Conservation (phyloP, 352 stramenopile species). For the Globisporangium yorkense region DNA sequence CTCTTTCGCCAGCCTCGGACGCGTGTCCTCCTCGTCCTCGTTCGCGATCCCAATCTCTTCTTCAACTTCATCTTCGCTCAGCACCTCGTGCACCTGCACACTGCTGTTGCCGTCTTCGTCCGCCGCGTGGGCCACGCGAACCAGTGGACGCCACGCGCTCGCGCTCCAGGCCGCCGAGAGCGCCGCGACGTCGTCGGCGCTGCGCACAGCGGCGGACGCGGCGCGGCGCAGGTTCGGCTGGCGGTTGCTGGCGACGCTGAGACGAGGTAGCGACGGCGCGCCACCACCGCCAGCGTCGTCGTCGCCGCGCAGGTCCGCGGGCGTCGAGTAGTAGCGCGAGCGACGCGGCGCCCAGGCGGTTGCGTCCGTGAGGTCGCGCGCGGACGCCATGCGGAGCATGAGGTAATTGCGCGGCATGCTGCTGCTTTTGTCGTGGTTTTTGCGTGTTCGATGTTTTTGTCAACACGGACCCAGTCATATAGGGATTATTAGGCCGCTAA, state of each 20-base stretch:
- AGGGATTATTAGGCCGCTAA: too few species aligned
- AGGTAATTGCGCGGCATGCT: conserved; percentile 41
- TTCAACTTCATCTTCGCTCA: not conserved
- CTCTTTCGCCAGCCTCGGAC: conserved; percentile 42
- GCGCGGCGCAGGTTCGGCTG: conserved; percentile 7
- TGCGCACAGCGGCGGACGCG: conserved; percentile 6
- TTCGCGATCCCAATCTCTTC: not conserved
- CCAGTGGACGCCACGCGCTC: not conserved
- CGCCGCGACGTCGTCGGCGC: conserved; percentile 6
- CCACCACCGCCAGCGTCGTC: too few species aligned
- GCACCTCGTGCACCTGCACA: not conserved
- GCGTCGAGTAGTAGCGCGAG: conserved; percentile 16
- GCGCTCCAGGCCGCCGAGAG: conserved; percentile 1
- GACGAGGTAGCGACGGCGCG: not conserved
- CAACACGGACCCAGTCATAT: too few species aligned
- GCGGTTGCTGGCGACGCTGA: conserved; percentile 8
- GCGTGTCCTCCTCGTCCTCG: not conserved
- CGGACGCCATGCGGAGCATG: conserved; percentile 38
- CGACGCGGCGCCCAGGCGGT: not conserved
- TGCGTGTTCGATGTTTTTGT: too few species aligned
- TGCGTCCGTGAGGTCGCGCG: conserved; percentile 21
- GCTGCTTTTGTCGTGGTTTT: not conserved
- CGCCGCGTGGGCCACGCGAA: not conserved
- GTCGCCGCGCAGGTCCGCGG: conserved; percentile 4
- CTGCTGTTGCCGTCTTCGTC: not conserved